phyloP scores from a whole-genome alignment of 2,329 filamentous ascomycete genomes.

The Aphanoascus verrucosus region DNA sequence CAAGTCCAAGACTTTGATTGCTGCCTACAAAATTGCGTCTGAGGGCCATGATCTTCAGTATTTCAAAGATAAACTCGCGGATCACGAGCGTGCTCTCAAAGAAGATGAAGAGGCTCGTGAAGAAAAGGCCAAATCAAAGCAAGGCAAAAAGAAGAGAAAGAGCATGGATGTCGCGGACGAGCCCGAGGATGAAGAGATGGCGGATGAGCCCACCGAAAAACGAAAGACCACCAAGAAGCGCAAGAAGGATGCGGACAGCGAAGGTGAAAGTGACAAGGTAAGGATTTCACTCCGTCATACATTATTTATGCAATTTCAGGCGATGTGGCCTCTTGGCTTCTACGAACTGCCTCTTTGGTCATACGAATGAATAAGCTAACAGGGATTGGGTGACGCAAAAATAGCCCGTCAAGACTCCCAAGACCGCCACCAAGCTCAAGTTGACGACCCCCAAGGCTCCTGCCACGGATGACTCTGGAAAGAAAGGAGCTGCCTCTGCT shows the following conservation, averaged over 20 bases:
- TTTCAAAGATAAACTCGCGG: constrained; percentile 67
- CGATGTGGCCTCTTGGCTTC: constrained; percentile 10
- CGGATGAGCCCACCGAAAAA: constrained; percentile 35
- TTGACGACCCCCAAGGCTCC: constrained; percentile 50
- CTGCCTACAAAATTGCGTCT: constrained; percentile 69
- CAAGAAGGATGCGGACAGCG: constrained; percentile 57
- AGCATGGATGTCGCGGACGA: constrained; percentile 40
- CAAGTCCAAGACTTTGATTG: constrained; percentile 71
- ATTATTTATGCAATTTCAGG: neutral
- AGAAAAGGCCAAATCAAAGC: constrained; percentile 49
- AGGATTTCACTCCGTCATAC: constrained; percentile 20
- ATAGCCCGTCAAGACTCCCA: constrained; percentile 55
- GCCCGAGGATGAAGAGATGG: constrained; percentile 47
- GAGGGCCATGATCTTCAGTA: constrained; percentile 66
- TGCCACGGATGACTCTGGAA: constrained; percentile 32
- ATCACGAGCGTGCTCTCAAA: constrained; percentile 47
- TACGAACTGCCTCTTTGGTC: constrained; percentile 1
- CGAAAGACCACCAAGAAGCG: constrained; percentile 66
- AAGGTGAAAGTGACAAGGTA: constrained; percentile 62
- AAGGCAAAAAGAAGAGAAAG: constrained; percentile 43
- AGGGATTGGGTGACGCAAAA: constrained; percentile 9
- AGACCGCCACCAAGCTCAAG: constrained; percentile 46
- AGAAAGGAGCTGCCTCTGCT: constrained; percentile 40
- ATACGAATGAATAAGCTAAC: constrained; percentile 12
- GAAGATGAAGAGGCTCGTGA: constrained; percentile 55